Base-by-base conservation (phyloP, 257 asterid species). In the Haberlea rhodopensis region DNA sequence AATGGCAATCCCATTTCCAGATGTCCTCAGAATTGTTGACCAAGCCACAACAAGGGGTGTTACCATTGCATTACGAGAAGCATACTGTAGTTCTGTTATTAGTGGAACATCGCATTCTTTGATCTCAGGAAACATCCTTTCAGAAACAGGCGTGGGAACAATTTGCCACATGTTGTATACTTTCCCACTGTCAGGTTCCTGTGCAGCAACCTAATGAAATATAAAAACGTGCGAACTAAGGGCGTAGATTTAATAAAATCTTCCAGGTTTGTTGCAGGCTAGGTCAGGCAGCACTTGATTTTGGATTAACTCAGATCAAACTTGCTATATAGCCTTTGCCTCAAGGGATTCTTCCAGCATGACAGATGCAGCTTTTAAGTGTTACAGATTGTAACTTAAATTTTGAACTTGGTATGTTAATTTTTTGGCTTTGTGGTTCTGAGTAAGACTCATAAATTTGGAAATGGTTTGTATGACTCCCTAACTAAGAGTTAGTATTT, bases 11-110 rank as follows among this genome's bases (percentile, higher is more conserved):
- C 75, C 79, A 57, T 64, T 49, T 32, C 65, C 79, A 62, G 77
- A 71, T 68, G 77, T 64, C 65, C 57, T 66, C 56, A 90, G 66
- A 76, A 81, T 64, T 57, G 99, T 97, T 54, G 97, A 94, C 99
- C 99, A 92, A 40, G 91, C 91, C 56, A 90, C 82, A 59, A 75
- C 70, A 28, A 94, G 89, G 27, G 96, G 80, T 56, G 84, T 70
- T 76, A 94, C 73, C 97, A 87, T 80, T 34, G 79, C 83, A 81
- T 70, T 82, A 74, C 92, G 91, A 62, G 90, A 84, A 64, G 90
- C 86, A 63, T 81, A 92, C 78, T 84, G 87, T 64, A 85, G 78
- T 0, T 76, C 84, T 11, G 85, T 74, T 78, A 92, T 69, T 62
- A 76, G 43, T 37, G 85, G 74, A 37, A 53, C 68, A 57, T 69